Percentiles rank a stretch among this genome's conserved stretches.
Evolutionary conservation across 495 filamentous ascomycete genomes (phyloP).

Genomic region (Bacidia rubella): DNA sequence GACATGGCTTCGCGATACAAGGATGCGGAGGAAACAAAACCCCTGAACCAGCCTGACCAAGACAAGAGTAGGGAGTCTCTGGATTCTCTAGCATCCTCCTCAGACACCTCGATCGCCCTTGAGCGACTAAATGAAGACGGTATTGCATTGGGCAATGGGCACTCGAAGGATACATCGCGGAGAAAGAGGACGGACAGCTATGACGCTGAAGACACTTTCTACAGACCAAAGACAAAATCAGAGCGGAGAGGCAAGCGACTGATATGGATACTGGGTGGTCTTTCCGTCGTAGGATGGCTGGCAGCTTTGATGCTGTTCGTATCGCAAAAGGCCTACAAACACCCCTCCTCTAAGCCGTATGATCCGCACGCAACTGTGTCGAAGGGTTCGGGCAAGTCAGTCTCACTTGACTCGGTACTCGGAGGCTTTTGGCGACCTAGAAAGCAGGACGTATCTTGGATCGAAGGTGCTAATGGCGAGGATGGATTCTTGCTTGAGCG

Average conservation of each 20-base stretch:
- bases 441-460: slow-evolving; percentile 72
- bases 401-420: slow-evolving; percentile 73
- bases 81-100: slow-evolving; percentile 53
- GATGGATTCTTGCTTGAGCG: slow-evolving; percentile 72
- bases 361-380: slow-evolving; percentile 52
- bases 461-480: slow-evolving; percentile 68
- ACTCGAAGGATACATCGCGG: slow-evolving; percentile 16
- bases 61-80: slow-evolving; percentile 30
- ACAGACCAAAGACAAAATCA: slow-evolving; percentile 37
- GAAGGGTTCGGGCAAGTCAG: slow-evolving; percentile 56
- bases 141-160: slow-evolving; percentile 16
- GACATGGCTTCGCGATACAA: slow-evolving; percentile 18
- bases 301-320: slow-evolving; percentile 66
- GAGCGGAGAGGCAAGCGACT: slow-evolving; percentile 50
- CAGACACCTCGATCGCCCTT: slow-evolving; percentile 65
- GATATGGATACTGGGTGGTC: slow-evolving; percentile 50
- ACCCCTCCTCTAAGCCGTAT: slow-evolving; percentile 44
- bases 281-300: slow-evolving; percentile 68
- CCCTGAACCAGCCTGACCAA: slow-evolving; percentile 9
- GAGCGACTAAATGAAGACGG: slow-evolving; percentile 47
- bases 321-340: slow-evolving; percentile 48
- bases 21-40: slow-evolving; percentile 13
- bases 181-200: slow-evolving; percentile 17
- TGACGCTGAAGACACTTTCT: slow-evolving; percentile 30
- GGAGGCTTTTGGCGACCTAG: slow-evolving; percentile 53